Conservation (phyloP, 2,329 filamentous ascomycete species). For the Alternaria triticina region DNA sequence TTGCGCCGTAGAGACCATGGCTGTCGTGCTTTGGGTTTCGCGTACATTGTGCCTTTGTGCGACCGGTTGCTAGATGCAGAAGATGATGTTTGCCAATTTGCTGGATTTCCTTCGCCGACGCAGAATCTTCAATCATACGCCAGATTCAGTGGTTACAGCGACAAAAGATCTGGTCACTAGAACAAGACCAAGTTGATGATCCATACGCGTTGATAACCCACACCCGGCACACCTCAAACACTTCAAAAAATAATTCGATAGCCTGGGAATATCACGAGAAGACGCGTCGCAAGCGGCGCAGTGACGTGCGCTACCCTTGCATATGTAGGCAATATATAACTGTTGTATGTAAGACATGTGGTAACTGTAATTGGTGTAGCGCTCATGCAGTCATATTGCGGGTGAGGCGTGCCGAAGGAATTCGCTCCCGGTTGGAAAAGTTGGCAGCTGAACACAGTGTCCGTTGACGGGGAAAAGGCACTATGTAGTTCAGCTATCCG, state of each 20-base stretch:
- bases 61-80: background rate
- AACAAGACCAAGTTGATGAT: background rate
- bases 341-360: background rate
- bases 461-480: too few species aligned
- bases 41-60: conserved; percentile 9
- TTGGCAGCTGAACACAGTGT: background rate
- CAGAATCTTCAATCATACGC: background rate
- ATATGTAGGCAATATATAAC: conserved; percentile 16
- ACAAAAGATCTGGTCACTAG: background rate
- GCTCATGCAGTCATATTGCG: conserved; percentile 9
- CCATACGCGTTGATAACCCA: background rate
- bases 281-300: conserved; percentile 8
- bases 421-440: background rate
- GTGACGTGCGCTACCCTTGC: background rate
- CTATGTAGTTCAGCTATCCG: background rate
- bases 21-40: conserved; percentile 9
- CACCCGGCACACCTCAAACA: background rate
- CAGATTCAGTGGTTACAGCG: background rate
- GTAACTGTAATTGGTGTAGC: conserved; percentile 1
- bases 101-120: too few species aligned
- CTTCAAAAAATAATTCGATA: background rate
- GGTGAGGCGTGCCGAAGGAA: conserved; percentile 11
- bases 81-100: background rate
- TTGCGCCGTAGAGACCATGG: conserved; percentile 33
- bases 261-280: background rate